Conservation (phyloP, 176 grass and related monocot species). For the Urochloa ruziziensis region DNA sequence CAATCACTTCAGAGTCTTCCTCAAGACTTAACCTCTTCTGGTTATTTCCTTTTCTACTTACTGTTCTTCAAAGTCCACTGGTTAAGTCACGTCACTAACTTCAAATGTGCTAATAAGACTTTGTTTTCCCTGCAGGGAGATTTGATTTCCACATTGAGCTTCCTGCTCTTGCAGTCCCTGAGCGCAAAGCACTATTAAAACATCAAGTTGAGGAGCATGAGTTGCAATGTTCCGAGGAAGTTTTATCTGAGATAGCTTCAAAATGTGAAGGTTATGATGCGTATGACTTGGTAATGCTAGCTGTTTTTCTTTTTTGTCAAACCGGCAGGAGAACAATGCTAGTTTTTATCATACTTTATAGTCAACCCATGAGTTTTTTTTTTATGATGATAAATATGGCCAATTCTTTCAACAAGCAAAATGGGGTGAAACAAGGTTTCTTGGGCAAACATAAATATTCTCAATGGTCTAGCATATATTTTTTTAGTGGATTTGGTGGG, state of each 20-base stretch:
- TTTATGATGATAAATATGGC: not conserved
- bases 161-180: constrained; percentile 67
- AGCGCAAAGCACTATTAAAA: constrained; percentile 77
- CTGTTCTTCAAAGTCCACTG: not conserved
- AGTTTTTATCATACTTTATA: too few species aligned
- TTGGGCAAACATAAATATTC: not conserved
- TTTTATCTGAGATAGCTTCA: constrained; percentile 74
- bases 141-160: constrained; percentile 98
- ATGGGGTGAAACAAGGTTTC: not conserved
- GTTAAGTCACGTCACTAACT: not conserved
- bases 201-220: constrained; percentile 68
- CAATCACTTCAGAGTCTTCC: constrained; percentile 78
- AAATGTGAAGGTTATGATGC: constrained; percentile 99
- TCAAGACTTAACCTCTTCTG: constrained; percentile 80
- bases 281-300: constrained; percentile 81
- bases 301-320: not conserved
- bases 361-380: too few species aligned
- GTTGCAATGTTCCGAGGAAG: constrained; percentile 68
- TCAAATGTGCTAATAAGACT: constrained; percentile 24
- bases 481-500: not conserved
- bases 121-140: constrained; percentile 51
- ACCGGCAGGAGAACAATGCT: not conserved
- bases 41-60: constrained; percentile 48
- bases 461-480: not conserved
- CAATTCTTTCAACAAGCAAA: constrained; percentile 11